A percentile compares a stretch with the other conserved stretches of the same genome.
Conservation (phyloP, 805 yeast species). For the Saitoella complicata region DNA sequence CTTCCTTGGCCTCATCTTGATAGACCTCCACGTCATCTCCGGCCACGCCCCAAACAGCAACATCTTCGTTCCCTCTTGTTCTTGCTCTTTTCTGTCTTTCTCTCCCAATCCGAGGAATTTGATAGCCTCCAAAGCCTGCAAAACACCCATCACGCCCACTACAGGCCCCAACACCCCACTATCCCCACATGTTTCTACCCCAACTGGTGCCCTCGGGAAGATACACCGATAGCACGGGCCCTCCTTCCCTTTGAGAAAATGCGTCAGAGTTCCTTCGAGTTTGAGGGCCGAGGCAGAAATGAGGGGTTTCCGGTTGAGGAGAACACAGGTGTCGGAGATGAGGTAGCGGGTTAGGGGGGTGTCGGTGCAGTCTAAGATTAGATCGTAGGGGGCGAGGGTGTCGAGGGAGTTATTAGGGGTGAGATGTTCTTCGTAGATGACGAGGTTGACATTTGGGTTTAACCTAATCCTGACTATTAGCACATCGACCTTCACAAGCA, state of each 20-base stretch:
- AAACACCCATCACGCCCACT: slow-evolving; percentile 77
- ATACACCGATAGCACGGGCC: slow-evolving; percentile 96
- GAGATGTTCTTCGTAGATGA: slow-evolving; percentile 17
- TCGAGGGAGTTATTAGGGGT: slow-evolving; percentile 42
- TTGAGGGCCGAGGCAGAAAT: slow-evolving; percentile 86
- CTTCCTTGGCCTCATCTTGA: slow-evolving; percentile 64
- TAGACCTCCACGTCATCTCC: slow-evolving; percentile 36
- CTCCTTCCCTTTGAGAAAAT: slow-evolving; percentile 41
- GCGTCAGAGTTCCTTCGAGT: slow-evolving; percentile 76
- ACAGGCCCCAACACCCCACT: slow-evolving; percentile 93
- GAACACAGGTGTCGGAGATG: slow-evolving; percentile 64
- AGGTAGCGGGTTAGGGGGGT: slow-evolving; percentile 77
- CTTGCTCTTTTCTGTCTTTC: slow-evolving; percentile 19
- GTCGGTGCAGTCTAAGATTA: slow-evolving; percentile 87
- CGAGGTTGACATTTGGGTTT: slow-evolving; percentile 54
- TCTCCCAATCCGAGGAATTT: slow-evolving; percentile 52
- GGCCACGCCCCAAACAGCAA: slow-evolving; percentile 50
- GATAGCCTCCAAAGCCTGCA: slow-evolving; percentile 79
- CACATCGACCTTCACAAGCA: not conserved
- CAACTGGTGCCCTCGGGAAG: slow-evolving; percentile 77
- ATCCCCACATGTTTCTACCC: slow-evolving; percentile 74
- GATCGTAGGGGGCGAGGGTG: slow-evolving; percentile 49
- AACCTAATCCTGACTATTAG: slow-evolving; percentile 17
- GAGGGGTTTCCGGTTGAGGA: slow-evolving; percentile 31
- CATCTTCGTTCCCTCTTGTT: slow-evolving; percentile 52